A percentile compares a stretch with the other conserved stretches of the same genome.
Evolutionary conservation across 257 asterid species (phyloP).

Genomic region (Ajuga chamaepitys): DNA sequence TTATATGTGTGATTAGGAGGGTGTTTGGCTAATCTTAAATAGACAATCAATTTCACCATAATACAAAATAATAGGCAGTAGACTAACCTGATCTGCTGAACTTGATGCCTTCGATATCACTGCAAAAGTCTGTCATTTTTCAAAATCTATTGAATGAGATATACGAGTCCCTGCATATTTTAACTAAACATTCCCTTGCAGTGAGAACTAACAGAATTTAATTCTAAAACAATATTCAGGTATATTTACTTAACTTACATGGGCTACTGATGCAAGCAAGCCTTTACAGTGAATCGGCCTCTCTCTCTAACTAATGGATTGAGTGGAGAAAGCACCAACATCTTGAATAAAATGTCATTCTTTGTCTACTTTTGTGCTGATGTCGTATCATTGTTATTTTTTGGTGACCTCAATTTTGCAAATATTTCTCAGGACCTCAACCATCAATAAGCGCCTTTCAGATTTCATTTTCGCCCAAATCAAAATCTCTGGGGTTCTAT

Average conservation of each 20-base stretch:
- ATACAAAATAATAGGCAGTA: background rate
- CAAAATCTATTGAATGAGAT: constrained; percentile 5
- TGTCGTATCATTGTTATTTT: too few relatives aligned
- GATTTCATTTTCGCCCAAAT: background rate
- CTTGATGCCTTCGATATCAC: constrained; percentile 71
- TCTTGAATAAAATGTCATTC: too few relatives aligned
- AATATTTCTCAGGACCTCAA: too few relatives aligned
- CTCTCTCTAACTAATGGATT: constrained; percentile 81
- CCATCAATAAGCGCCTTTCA: background rate
- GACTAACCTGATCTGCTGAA: constrained; percentile 68
- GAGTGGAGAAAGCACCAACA: constrained; percentile 72
- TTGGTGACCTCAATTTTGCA: too few relatives aligned
- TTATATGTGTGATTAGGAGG: too few relatives aligned
- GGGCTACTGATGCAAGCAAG: constrained; percentile 58
- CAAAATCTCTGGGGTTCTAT: constrained; percentile 5
- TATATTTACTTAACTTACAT: constrained; percentile 81
- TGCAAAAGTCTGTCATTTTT: constrained; percentile 60
- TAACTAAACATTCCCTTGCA: constrained; percentile 10
- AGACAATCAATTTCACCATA: too few relatives aligned
- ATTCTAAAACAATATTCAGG: too few relatives aligned
- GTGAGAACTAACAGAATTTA: too few relatives aligned
- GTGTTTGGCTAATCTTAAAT: too few relatives aligned
- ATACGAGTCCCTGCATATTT: constrained; percentile 56
- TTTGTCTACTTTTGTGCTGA: too few relatives aligned
- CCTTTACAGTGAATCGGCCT: constrained; percentile 64